A percentile compares a stretch with the other conserved stretches of the same genome.
Conservation (phyloP, 441 rosid genomes). For the Caryocar brasiliense region DNA sequence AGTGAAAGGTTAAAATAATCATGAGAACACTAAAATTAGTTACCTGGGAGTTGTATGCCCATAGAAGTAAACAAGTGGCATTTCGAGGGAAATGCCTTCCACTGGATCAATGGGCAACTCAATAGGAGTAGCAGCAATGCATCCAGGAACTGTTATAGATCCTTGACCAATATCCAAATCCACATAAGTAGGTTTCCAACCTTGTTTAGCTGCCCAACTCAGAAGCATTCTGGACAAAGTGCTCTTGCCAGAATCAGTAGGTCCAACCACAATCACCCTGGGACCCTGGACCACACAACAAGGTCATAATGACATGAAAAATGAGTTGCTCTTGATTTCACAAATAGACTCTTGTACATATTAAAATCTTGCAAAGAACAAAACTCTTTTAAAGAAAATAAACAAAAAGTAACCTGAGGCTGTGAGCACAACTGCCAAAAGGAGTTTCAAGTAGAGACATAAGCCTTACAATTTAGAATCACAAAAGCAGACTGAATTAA, state of each 20-base stretch:
- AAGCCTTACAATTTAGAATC: too few species aligned
- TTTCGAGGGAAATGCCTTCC: constrained; percentile 82
- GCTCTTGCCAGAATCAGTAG: constrained; percentile 83
- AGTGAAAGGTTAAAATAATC: neutral
- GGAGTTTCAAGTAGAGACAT: too few species aligned
- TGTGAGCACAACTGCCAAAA: neutral
- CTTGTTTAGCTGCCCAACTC: constrained; percentile 90
- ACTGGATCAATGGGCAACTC: constrained; percentile 88
- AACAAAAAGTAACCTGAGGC: neutral
- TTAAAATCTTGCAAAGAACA: neutral
- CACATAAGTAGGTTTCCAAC: constrained; percentile 80
- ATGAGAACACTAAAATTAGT: constrained; percentile 5
- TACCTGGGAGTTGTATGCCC: constrained; percentile 78
- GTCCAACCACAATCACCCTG: constrained; percentile 76
- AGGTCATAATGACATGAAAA: too few species aligned
- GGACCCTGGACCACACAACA: constrained; percentile 52
- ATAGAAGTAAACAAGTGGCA: constrained; percentile 76
- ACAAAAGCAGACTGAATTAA: too few species aligned
- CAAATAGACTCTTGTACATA: neutral
- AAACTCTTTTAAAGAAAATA: neutral
- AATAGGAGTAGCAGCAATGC: constrained; percentile 82
- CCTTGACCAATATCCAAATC: constrained; percentile 95
- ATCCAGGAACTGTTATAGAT: constrained; percentile 68
- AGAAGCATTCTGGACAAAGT: constrained; percentile 81
- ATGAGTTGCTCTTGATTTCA: neutral